phyloP scores from a whole-genome alignment of 2,329 filamentous ascomycete species.

The Harringtonia aguacate region DNA sequence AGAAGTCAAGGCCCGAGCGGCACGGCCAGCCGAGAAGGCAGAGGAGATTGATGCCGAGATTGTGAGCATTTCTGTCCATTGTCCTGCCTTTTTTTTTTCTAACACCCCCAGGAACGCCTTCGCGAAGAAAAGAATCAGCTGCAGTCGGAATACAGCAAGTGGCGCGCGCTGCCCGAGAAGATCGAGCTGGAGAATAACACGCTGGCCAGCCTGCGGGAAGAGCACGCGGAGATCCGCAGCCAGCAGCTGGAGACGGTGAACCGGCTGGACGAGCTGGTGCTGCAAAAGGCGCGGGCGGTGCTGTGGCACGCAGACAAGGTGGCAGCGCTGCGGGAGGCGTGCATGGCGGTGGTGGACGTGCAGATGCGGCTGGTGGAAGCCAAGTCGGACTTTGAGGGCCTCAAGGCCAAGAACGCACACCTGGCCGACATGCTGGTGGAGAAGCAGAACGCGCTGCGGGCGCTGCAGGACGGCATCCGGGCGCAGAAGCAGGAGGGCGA shows the following conservation, averaged over 20 bases:
- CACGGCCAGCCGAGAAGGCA: constrained; percentile 24
- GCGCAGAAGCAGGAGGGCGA: background rate
- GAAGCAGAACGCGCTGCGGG: constrained; percentile 27
- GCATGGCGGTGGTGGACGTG: constrained; percentile 56
- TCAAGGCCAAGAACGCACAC: constrained; percentile 54
- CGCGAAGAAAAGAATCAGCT: constrained; percentile 53
- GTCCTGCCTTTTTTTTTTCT: background rate
- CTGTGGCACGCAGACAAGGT: constrained; percentile 48
- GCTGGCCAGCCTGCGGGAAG: constrained; percentile 20
- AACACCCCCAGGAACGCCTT: constrained; percentile 30
- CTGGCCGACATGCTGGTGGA: constrained; percentile 42
- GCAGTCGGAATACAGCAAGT: constrained; percentile 56
- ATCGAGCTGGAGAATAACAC: constrained; percentile 35
- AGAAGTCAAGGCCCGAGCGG: constrained; percentile 25
- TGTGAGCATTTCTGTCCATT: constrained; percentile 21
- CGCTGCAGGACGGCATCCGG: constrained; percentile 21
- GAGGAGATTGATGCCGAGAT: constrained; percentile 32
- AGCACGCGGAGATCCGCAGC: constrained; percentile 16
- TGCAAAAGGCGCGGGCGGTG: constrained; percentile 45
- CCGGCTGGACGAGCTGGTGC: constrained; percentile 37
- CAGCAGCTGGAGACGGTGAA: constrained; percentile 25
- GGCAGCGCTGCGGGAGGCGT: constrained; percentile 47
- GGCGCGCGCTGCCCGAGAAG: constrained; percentile 57
- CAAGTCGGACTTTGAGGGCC: constrained; percentile 60
- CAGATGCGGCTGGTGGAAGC: constrained; percentile 69